These are phyloP conservation scores for Talaromyces borbonicus DNA, from an alignment of 495 filamentous ascomycete species.

Conservation along the genomic window DNA sequence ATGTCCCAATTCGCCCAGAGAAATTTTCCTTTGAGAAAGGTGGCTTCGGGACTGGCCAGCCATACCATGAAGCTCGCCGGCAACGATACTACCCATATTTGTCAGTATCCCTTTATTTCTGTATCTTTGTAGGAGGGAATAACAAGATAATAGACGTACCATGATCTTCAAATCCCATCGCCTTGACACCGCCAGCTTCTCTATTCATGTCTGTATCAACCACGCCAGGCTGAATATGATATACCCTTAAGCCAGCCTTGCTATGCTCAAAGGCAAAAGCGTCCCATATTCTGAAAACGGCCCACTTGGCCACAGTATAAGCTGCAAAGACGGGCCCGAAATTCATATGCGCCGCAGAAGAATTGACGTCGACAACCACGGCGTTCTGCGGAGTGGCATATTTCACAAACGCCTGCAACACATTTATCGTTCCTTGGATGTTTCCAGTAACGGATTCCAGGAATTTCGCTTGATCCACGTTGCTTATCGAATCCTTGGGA, in stretches of 20 bases:
- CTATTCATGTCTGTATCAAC: slow-evolving; percentile 32
- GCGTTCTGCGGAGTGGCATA: slow-evolving; percentile 21
- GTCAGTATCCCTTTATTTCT: slow-evolving; percentile 1
- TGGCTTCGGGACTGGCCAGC: slow-evolving; percentile 30
- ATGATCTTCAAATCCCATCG: slow-evolving; percentile 26
- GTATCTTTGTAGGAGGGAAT: background rate
- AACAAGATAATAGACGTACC: slow-evolving; percentile 16
- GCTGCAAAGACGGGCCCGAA: slow-evolving; percentile 18
- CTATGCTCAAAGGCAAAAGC: slow-evolving; percentile 13
- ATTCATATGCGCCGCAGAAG: slow-evolving; percentile 28
- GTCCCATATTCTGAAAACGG: slow-evolving; percentile 30
- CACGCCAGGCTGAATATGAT: slow-evolving; percentile 38
- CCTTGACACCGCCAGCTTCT: slow-evolving; percentile 23
- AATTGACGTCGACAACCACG: slow-evolving; percentile 27
- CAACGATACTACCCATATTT: slow-evolving; percentile 14
- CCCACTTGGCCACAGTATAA: slow-evolving; percentile 34
- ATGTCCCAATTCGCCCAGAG: slow-evolving; percentile 41
- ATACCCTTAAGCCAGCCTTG: slow-evolving; percentile 30
- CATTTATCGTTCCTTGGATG: slow-evolving; percentile 23
- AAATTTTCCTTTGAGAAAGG: slow-evolving; percentile 35
- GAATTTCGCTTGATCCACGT: slow-evolving; percentile 22
- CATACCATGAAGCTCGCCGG: slow-evolving; percentile 24
- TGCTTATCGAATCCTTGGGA: slow-evolving; percentile 16
- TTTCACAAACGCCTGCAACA: slow-evolving; percentile 33
- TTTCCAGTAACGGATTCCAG: slow-evolving; percentile 26